Base-by-base conservation (phyloP, 352 stramenopile genomes). In the Phytophthora foliorum region DNA sequence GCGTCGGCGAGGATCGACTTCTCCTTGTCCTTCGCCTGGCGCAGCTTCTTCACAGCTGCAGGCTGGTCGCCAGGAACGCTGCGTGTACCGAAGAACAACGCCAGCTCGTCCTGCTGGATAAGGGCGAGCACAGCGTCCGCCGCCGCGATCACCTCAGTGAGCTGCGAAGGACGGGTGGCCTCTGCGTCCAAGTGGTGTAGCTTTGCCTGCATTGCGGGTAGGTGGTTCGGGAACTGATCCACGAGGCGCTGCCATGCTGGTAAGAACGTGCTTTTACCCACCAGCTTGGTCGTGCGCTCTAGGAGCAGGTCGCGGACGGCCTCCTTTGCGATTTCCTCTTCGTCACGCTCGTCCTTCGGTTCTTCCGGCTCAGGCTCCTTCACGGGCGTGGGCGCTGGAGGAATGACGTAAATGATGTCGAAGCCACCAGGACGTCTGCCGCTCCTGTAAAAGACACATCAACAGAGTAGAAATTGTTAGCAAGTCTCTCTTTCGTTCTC, bases 141-240 rank as follows among this genome's bases (percentile, higher is more conserved):
- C 1, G 80, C 81, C 16, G 74, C 66, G 16, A 93, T 61, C 22
- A 96, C 80, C 2, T 88, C 74, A 3, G 55, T 21, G 16, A 94
- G 65, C 29, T 80, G 68, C n/a, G 51, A 65, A 31, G 72, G 60
- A 4, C 87, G 80, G 46, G 77, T 75, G 19, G 78, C 77, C 34
- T 94, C 85, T 2, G 74, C 67, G 57, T 96, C 88, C 9, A 88
- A 75, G 71, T 96, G 86, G 60, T 94, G 88, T 17, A 94, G 56
- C 48, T 91, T 81, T 1, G 79, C 75, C 60, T 95, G 86, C 32
- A 90, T 62, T 34, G 89, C 74, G 0, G 78, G 78, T 48, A 96
- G 44, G 63, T 94, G 75, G 36, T 65, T 72, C 21, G 86, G 82
- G 65, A 85, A 91, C 53, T 93, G 74, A 7, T 69, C 77, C 4